Conservation (phyloP, 495 filamentous ascomycete genomes). For the Talaromyces ruber region DNA sequence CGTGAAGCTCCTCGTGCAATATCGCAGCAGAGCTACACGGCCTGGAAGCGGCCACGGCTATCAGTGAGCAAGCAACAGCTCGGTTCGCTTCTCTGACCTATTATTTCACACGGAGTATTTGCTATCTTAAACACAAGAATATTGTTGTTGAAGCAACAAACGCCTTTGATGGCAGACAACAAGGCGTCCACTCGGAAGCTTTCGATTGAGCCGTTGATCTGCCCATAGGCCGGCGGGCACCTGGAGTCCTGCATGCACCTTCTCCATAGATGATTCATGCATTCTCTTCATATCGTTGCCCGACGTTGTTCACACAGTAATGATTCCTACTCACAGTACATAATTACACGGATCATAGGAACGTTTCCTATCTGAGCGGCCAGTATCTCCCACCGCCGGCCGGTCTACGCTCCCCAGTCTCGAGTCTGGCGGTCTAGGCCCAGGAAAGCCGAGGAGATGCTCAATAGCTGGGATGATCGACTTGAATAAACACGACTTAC, state of each 20-base stretch:
- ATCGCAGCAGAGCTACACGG: too few relatives aligned
- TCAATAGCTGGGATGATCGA: background rate
- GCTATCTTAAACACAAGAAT: background rate
- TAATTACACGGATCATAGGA: background rate
- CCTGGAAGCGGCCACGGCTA: background rate
- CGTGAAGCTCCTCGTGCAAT: background rate
- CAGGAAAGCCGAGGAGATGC: background rate
- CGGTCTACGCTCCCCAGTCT: background rate
- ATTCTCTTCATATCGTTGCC: background rate
- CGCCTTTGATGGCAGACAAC: background rate
- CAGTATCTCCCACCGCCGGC: background rate
- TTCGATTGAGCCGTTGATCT: background rate
- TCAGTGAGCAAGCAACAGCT: background rate
- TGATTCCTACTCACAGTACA: background rate
- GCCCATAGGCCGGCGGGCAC: background rate
- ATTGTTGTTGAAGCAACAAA: background rate
- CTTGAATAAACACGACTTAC: too few relatives aligned
- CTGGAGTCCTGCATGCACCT: background rate
- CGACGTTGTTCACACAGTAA: background rate
- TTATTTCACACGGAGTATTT: background rate
- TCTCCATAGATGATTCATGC: background rate
- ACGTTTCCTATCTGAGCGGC: background rate
- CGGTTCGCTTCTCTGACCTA: background rate
- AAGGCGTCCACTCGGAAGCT: slow-evolving; percentile 7
- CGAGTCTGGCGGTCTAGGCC: background rate